Evolutionary conservation across 2,329 filamentous ascomycete species (phyloP), one percentile per base, ranked within the genome.

Genomic region (Kalmusia sp.): DNA sequence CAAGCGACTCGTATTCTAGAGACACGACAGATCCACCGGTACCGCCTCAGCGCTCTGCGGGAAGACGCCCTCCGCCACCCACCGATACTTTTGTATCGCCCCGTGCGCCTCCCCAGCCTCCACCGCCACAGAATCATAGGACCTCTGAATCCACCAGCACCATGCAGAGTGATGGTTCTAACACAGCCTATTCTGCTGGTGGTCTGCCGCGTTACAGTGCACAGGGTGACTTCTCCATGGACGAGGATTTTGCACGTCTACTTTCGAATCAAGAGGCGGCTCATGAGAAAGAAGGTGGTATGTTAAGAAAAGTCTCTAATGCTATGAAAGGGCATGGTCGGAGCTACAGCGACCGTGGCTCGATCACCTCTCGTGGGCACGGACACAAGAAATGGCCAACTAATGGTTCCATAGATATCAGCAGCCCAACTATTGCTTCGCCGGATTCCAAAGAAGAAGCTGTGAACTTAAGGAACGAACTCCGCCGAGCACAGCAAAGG

Each of bases 161-260:
- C 21, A 61, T 74, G 34, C 76, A 76, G 37, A 80, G 73, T 57
- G 76, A 69, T 53, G 70, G 49, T 44, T 74, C 73, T 4, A 63
- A 69, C 50, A 63, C 66, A 49, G 57, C 49, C 7, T 58, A 64
- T 22, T 61, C 63, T 3, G 54, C 66, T 14, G 60, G 61, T 24
- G 62, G 56, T n/a, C 55, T 77, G 43, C 79, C 79, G 11, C 77
- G 78, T 31, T 78, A 85, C 56, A 96, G 89, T 73, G 83, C 85
- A 37, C 91, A 91, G 47, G 91, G 88, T 49, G 92, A 96, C 61
- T 95, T 97, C 68, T 95, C 90, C 54, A 87, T 96, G 88, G 93
- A 98, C 61, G 93, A 97, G 73, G 95, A 98, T 70, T 92, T 97
- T 86, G 90, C 91, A 49, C 88, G 93, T 52, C 93, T 97, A 52